These are phyloP conservation scores for Fusarium sp. DNA, from an alignment of 2,329 filamentous ascomycete genomes.

Conservation along the genomic window DNA sequence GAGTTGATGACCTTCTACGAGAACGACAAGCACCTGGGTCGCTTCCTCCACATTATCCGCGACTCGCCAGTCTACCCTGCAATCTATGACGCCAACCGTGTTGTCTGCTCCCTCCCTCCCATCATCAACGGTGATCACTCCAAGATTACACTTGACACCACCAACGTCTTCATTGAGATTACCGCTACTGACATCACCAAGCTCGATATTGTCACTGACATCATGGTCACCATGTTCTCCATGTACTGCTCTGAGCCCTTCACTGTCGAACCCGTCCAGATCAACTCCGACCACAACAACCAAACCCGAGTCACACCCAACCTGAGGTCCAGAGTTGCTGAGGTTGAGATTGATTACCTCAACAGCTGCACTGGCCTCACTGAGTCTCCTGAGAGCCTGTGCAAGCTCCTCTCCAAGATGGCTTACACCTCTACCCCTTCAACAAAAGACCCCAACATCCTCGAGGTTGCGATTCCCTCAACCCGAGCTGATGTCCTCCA, in stretches of 20 bases:
- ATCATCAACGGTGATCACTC: constrained; percentile 99
- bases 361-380: constrained; percentile 90
- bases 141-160: constrained; percentile 92
- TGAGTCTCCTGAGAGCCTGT: constrained; percentile 79
- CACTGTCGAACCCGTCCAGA: constrained; percentile 92
- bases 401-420: constrained; percentile 88
- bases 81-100: constrained; percentile 88
- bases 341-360: constrained; percentile 91
- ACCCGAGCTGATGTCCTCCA: constrained; percentile 95
- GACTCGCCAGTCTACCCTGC: constrained; percentile 95
- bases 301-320: constrained; percentile 84
- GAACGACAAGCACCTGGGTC: constrained; percentile 90
- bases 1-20: constrained; percentile 96
- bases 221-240: constrained; percentile 97
- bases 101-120: constrained; percentile 91
- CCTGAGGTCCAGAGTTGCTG: constrained; percentile 78
- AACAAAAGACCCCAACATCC: constrained; percentile 71
- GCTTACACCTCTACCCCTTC: constrained; percentile 85
- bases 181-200: constrained; percentile 97
- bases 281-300: constrained; percentile 90
- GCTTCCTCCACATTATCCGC: constrained; percentile 92
- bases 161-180: constrained; percentile 96
- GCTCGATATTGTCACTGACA: constrained; percentile 93
- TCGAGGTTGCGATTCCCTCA: constrained; percentile 86
- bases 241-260: constrained; percentile 88